Evolutionary conservation across 1,284 basidiomycete species (phyloP), one percentile per base, ranked within the genome.

Genomic region (Apiotrichum porosum): DNA sequence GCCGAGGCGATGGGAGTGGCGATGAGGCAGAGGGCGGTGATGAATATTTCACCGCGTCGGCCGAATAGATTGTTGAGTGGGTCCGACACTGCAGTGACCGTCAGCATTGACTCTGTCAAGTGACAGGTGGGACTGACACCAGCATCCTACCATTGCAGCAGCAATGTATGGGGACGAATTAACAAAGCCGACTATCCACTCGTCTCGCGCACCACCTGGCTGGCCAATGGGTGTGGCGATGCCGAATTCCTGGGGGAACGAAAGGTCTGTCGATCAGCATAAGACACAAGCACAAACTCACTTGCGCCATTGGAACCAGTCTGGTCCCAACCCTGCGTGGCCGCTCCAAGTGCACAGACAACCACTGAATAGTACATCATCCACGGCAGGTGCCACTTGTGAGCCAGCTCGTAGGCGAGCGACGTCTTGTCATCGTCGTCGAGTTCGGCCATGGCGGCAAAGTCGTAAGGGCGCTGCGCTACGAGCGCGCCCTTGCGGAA

Each of bases 131-230:
- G 8, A 28, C 26, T 28, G 8, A 28, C 26, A 6, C 84, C 47
- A 49, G 23, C 28, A 26, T 9, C 40, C 47, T 17, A 58, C 23
- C 32, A 52, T 66, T 60, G 54, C 78, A 72, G 62, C 58, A 60
- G 76, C 62, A 60, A 84, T 77, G 71, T 88, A 88, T n/a, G 85
- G 85, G 0, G 83, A 83, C 13, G 82, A 79, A 63, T 87, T 88
- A 49, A 89, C 79, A 18, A 86, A 70, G 33, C 87, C 86, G 21
- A 85, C 75, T 4, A 88, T 57, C 47, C 44, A 54, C 33, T 49
- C 47, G 23, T 47, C 52, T 1, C 37, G 33, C 24, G 18, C 18
- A 13, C 34, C 38, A 22, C 30, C 26, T 6, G 42, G 42, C 15
- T 44, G 33, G n/a, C 12, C n/a, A 14, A 36, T n/a, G 9, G 22